Evolutionary conservation across 768 basidiomycete species (phyloP).

Genomic region (Scleroderma bovista): DNA sequence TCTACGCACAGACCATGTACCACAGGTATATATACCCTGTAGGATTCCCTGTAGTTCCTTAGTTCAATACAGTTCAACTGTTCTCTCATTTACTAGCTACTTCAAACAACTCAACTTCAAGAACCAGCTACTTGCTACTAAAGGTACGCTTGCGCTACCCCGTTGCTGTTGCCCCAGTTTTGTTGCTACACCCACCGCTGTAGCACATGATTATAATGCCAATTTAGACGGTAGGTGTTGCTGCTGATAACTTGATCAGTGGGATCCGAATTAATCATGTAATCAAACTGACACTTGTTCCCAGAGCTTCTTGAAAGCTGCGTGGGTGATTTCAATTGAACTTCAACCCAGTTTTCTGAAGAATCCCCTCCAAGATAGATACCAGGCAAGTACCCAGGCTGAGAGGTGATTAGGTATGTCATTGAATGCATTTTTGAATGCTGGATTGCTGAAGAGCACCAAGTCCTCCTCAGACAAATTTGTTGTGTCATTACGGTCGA

Average conservation of each 20-base stretch:
- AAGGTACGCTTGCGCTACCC: too few species aligned
- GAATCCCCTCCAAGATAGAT: background rate
- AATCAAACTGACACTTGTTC: background rate
- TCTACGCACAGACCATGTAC: too few species aligned
- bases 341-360: background rate
- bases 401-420: background rate
- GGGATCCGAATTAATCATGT: background rate
- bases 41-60: too few species aligned
- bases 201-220: conserved; percentile 18
- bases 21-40: too few species aligned
- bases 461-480: background rate
- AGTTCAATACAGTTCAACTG: too few species aligned
- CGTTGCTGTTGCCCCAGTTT: too few species aligned
- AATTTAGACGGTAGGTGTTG: conserved; percentile 3
- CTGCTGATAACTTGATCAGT: too few species aligned
- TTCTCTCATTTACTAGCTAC: background rate
- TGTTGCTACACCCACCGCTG: conserved; percentile 11
- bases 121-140: background rate
- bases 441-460: background rate
- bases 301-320: background rate
- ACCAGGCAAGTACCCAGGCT: background rate
- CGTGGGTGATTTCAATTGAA: background rate
- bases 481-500: background rate
- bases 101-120: background rate
- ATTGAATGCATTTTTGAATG: background rate